Conservation (phyloP, 495 filamentous ascomycete genomes). For the Lasiosphaeria ovina region DNA sequence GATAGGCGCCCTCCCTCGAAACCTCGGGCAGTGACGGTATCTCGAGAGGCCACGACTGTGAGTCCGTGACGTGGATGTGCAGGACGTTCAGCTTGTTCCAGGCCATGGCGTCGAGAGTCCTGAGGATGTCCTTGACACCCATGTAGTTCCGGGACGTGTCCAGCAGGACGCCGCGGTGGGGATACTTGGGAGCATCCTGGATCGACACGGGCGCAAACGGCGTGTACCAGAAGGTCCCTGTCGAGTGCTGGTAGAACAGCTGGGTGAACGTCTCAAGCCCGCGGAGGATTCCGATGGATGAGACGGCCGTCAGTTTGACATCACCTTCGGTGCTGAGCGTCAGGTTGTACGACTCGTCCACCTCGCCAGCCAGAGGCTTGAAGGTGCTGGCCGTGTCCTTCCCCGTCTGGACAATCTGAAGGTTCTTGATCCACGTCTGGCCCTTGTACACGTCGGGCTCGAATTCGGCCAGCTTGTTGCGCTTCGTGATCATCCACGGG, state of each 20-base stretch:
- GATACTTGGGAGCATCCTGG: constrained; percentile 62
- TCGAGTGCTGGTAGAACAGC: constrained; percentile 69
- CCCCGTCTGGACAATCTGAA: constrained; percentile 58
- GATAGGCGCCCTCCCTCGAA: constrained; percentile 66
- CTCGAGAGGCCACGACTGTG: constrained; percentile 80
- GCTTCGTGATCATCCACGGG: constrained; percentile 72
- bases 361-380: constrained; percentile 57
- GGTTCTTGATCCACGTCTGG: constrained; percentile 50
- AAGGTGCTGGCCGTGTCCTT: constrained; percentile 52
- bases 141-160: constrained; percentile 69
- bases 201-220: constrained; percentile 64
- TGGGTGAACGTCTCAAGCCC: constrained; percentile 70
- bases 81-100: constrained; percentile 79
- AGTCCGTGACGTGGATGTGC: constrained; percentile 77
- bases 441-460: constrained; percentile 53
- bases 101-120: constrained; percentile 67
- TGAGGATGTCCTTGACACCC: constrained; percentile 58
- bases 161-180: constrained; percentile 71
- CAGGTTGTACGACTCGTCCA: constrained; percentile 73
- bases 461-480: constrained; percentile 49
- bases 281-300: constrained; percentile 63
- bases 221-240: constrained; percentile 57
- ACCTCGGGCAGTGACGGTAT: constrained; percentile 71
- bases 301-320: constrained; percentile 58
- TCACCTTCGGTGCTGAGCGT: constrained; percentile 51